Evolutionary conservation across 202 grass and related monocot genomes (phyloP).

Genomic region (Bolboschoenoplectus hybrid): DNA sequence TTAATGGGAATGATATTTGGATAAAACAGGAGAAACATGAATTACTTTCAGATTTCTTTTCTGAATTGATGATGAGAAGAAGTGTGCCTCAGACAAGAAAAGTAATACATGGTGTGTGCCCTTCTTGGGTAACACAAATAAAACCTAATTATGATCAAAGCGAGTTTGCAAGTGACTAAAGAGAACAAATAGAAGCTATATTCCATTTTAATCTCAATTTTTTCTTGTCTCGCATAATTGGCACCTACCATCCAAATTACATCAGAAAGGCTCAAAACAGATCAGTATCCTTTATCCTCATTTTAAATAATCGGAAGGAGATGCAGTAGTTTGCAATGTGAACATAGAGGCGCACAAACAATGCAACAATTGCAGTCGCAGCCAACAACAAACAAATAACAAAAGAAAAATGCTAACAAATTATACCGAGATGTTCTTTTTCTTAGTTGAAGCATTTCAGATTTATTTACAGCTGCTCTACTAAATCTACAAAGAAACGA

Average conservation of each 20-base stretch:
- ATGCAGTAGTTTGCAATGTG: background rate
- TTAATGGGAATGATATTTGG: background rate
- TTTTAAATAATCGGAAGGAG: background rate
- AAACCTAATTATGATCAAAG: background rate
- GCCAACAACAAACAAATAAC: background rate
- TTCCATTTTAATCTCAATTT: background rate
- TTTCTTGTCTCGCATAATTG: background rate
- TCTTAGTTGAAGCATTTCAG: conserved; percentile 22
- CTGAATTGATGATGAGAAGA: background rate
- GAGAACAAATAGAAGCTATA: background rate
- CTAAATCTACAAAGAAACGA: conserved; percentile 46
- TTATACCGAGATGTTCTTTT: background rate
- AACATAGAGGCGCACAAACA: background rate
- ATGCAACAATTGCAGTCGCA: background rate
- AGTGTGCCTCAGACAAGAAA: background rate
- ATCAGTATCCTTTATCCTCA: background rate
- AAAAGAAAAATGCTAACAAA: background rate
- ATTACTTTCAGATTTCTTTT: background rate
- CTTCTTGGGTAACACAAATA: too few species aligned
- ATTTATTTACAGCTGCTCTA: conserved; percentile 72
- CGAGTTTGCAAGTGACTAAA: background rate
- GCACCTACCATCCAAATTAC: background rate
- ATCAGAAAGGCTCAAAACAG: background rate
- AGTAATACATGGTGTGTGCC: background rate
- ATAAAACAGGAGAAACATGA: background rate